These are phyloP conservation scores for Fraxinus ornus DNA, from an alignment of 305 asterid species.

Conservation along the genomic window DNA sequence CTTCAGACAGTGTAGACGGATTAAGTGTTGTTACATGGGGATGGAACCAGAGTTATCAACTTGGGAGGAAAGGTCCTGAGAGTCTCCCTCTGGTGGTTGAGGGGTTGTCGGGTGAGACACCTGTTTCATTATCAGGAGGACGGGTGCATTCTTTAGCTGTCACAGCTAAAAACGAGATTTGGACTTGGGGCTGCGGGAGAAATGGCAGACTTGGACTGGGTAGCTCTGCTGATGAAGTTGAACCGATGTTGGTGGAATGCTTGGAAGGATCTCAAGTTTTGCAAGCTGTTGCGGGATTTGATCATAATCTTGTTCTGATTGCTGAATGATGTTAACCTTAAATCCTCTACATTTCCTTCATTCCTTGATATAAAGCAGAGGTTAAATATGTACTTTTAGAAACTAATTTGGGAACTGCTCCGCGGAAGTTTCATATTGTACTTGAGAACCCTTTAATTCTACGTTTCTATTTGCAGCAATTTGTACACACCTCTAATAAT, in stretches of 20 bases:
- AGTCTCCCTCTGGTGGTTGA: constrained; percentile 51
- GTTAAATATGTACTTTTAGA: neutral
- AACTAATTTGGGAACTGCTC: neutral
- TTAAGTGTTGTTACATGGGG: constrained; percentile 75
- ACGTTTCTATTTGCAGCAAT: neutral
- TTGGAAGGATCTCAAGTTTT: constrained; percentile 56
- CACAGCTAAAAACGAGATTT: constrained; percentile 54
- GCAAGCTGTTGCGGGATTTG: constrained; percentile 82
- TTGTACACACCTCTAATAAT: neutral
- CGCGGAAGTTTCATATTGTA: neutral
- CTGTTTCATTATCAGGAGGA: constrained; percentile 66
- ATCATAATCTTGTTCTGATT: constrained; percentile 73
- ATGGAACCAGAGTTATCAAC: constrained; percentile 78
- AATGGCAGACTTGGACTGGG: constrained; percentile 88
- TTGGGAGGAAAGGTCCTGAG: constrained; percentile 72
- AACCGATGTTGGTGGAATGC: constrained; percentile 60
- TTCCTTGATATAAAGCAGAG: neutral
- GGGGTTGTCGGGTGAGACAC: constrained; percentile 43
- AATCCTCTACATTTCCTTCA: neutral
- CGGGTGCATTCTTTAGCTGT: constrained; percentile 73
- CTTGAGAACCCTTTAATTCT: neutral
- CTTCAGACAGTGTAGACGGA: constrained; percentile 31
- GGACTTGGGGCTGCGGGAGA: constrained; percentile 94
- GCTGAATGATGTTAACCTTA: constrained; percentile 32
- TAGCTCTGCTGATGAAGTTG: constrained; percentile 70